Percentiles rank a stretch among this genome's conserved stretches.
Conservation (phyloP, 2,329 filamentous ascomycete species). For the Fusarium ambrosium region DNA sequence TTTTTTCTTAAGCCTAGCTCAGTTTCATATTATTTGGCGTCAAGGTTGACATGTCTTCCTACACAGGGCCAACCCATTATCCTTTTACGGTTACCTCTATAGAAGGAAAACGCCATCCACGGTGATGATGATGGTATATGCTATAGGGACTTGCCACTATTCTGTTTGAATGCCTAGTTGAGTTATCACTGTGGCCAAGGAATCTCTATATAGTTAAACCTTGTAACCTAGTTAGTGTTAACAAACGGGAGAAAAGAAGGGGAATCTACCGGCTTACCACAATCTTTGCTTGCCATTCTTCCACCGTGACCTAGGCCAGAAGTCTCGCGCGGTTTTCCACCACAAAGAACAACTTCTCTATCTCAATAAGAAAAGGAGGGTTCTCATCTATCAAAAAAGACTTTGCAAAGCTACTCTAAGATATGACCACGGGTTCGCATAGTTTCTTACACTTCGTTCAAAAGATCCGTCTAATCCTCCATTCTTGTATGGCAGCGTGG, state of each 20-base stretch:
- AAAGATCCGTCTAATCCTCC: too few species aligned
- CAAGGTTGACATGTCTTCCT: neutral
- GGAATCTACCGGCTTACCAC: too few species aligned
- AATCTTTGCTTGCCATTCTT: too few species aligned
- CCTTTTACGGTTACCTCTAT: neutral
- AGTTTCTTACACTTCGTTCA: neutral
- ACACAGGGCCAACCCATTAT: neutral
- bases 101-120: neutral
- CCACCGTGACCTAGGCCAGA: too few species aligned
- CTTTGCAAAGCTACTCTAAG: neutral
- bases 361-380: neutral
- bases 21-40: neutral
- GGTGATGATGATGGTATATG: neutral
- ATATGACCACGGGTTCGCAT: neutral
- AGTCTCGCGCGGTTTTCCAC: neutral
- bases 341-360: neutral
- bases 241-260: neutral
- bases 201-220: neutral
- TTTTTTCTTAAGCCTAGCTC: neutral
- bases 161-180: neutral
- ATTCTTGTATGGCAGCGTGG: neutral
- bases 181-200: neutral
- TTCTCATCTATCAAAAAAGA: neutral
- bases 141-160: neutral
- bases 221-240: neutral